phyloP scores from a whole-genome alignment of 1,284 basidiomycete genomes.

The Pterulicium gracile region DNA sequence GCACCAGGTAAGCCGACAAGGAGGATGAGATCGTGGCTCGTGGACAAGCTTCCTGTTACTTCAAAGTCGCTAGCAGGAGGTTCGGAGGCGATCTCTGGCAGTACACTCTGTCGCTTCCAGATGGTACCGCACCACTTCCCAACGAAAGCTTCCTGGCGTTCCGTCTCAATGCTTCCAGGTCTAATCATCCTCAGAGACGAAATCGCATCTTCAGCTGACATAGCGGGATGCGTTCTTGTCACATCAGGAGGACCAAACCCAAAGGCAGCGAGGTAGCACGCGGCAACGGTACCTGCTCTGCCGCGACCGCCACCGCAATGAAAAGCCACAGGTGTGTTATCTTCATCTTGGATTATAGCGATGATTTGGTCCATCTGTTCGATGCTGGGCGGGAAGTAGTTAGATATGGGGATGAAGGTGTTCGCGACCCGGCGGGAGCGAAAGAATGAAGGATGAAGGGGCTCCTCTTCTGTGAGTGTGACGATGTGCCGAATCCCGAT shows the following conservation, averaged over 20 bases:
- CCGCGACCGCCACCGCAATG: conserved; percentile 58
- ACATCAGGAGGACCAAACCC: conserved; percentile 30
- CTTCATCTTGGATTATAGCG: conserved; percentile 29
- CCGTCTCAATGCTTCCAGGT: conserved; percentile 45
- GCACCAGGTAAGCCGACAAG: conserved; percentile 40
- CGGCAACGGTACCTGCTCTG: conserved; percentile 48
- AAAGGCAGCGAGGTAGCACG: conserved; percentile 46
- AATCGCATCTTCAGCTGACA: conserved; percentile 39
- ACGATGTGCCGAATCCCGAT: conserved; percentile 46
- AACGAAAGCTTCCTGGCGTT: conserved; percentile 43
- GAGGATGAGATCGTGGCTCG: conserved; percentile 29
- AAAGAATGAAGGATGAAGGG: conserved; percentile 40
- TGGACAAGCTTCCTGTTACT: conserved; percentile 28
- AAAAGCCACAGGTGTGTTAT: conserved; percentile 37
- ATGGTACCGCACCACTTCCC: conserved; percentile 44
- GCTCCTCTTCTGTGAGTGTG: conserved; percentile 47
- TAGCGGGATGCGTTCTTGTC: conserved; percentile 26
- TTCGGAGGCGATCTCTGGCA: conserved; percentile 36
- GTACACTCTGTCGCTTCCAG: conserved; percentile 44
- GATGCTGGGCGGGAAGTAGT: conserved; percentile 41
- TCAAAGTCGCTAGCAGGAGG: conserved; percentile 34
- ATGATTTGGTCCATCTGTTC: conserved; percentile 51
- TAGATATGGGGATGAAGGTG: conserved; percentile 44
- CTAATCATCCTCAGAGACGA: conserved; percentile 32
- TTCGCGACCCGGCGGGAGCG: conserved; percentile 29